Conservation (phyloP, 2,329 filamentous ascomycete species). For the Fusarium continuum region DNA sequence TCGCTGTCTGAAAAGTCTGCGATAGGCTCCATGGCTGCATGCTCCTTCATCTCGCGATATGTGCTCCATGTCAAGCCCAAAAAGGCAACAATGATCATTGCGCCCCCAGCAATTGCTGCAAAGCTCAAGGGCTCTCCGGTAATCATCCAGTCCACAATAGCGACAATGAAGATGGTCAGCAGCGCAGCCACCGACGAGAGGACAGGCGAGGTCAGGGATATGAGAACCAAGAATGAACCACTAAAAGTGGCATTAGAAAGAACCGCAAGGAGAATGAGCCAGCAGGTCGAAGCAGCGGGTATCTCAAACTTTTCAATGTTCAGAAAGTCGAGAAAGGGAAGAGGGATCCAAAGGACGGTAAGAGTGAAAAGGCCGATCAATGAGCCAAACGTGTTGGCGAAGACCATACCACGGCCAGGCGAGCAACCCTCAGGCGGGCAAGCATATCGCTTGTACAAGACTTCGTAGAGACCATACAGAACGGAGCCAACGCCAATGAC, state of each 20-base stretch:
- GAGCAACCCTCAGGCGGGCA: conserved; percentile 91
- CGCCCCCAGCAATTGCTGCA: conserved; percentile 82
- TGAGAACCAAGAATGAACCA: conserved; percentile 90
- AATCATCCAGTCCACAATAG: conserved; percentile 86
- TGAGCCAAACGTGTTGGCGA: conserved; percentile 91
- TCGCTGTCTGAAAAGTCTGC: conserved; percentile 59
- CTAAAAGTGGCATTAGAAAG: conserved; percentile 91
- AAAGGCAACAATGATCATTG: conserved; percentile 89
- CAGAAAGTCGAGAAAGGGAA: conserved; percentile 82
- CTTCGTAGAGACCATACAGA: conserved; percentile 96
- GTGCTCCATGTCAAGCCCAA: conserved; percentile 89
- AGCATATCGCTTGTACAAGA: conserved; percentile 91
- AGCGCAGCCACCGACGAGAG: conserved; percentile 91
- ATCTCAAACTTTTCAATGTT: conserved; percentile 86
- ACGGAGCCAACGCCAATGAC: conserved; percentile 92
- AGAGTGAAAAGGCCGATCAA: conserved; percentile 89
- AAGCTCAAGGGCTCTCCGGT: conserved; percentile 79
- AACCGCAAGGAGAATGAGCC: conserved; percentile 82
- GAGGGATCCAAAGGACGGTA: conserved; percentile 87
- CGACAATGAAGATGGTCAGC: conserved; percentile 96
- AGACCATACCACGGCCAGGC: conserved; percentile 90
- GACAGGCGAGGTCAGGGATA: conserved; percentile 91
- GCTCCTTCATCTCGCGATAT: conserved; percentile 91
- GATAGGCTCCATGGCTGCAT: conserved; percentile 68
- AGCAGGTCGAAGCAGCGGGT: conserved; percentile 79